These are phyloP conservation scores for Tulasnella sp. DNA, from an alignment of 768 basidiomycete genomes.

Conservation along the genomic window DNA sequence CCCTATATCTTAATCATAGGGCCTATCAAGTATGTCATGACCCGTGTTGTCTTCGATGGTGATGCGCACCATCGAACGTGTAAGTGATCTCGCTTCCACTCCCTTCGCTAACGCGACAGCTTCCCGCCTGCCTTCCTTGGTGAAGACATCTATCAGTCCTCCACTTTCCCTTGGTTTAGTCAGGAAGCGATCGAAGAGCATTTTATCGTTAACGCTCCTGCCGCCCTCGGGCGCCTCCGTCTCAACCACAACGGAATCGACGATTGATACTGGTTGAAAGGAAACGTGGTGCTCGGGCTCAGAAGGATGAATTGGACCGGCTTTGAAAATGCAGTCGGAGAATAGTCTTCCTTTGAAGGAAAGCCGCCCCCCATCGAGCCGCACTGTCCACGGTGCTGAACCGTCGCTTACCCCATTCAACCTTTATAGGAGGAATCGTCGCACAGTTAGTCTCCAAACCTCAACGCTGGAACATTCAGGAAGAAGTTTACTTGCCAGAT, in stretches of 20 bases:
- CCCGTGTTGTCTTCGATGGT: background rate
- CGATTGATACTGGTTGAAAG: background rate
- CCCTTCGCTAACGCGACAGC: background rate
- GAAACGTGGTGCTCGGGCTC: background rate
- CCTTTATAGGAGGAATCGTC: background rate
- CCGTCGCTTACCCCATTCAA: background rate
- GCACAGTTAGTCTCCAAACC: background rate
- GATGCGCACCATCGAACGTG: background rate
- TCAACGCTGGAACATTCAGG: background rate
- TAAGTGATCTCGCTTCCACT: background rate
- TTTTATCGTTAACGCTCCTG: background rate
- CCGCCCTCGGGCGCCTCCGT: background rate
- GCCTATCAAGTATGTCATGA: background rate
- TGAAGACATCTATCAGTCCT: background rate
- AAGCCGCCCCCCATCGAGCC: background rate
- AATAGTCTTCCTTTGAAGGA: background rate
- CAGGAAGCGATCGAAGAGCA: background rate
- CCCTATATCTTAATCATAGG: background rate
- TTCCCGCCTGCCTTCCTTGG: background rate
- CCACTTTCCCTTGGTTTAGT: background rate
- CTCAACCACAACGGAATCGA: conserved; percentile 1
- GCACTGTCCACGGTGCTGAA: background rate
- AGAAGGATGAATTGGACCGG: background rate
- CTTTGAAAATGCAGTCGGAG: background rate
- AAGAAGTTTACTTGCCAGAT: conserved; percentile 6